Percentiles rank a stretch among this genome's conserved stretches.
Conservation (phyloP, 2,329 filamentous ascomycete species). For the Exophiala sp. region DNA sequence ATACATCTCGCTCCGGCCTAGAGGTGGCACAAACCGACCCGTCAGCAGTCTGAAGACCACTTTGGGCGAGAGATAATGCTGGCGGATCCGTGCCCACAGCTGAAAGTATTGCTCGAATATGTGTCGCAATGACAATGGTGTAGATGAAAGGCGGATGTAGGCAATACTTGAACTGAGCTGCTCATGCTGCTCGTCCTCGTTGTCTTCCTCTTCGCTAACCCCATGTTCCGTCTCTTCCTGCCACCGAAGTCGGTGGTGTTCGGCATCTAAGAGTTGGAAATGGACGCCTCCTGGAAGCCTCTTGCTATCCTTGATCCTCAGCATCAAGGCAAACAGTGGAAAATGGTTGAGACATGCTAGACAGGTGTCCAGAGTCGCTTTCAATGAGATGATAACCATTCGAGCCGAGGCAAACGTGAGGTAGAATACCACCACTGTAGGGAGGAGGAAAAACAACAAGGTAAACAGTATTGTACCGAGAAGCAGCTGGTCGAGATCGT, state of each 20-base stretch:
- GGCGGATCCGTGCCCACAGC: slow-evolving; percentile 82
- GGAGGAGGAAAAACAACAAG: slow-evolving; percentile 85
- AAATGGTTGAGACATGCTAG: slow-evolving; percentile 96
- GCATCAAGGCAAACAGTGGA: slow-evolving; percentile 92
- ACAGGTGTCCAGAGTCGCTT: slow-evolving; percentile 83
- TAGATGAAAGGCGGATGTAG: slow-evolving; percentile 53
- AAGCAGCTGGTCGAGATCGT: slow-evolving; percentile 92
- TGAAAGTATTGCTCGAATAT: slow-evolving; percentile 99
- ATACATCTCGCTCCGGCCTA: slow-evolving; percentile 90
- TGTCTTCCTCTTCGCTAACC: slow-evolving; percentile 1
- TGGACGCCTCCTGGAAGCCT: slow-evolving; percentile 66
- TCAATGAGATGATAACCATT: slow-evolving; percentile 90
- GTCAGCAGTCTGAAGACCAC: slow-evolving; percentile 84
- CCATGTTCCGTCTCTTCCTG: slow-evolving; percentile 5
- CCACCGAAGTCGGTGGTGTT: slow-evolving; percentile 9
- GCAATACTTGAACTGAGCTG: slow-evolving; percentile 10
- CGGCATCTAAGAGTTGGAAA: slow-evolving; percentile 20
- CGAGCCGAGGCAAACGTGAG: slow-evolving; percentile 89
- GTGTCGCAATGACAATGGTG: slow-evolving; percentile 80
- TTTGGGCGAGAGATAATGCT: slow-evolving; percentile 85
- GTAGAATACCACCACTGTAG: slow-evolving; percentile 94
- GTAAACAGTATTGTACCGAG: slow-evolving; percentile 96
- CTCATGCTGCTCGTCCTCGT: slow-evolving; percentile 16
- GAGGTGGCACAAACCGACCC: slow-evolving; percentile 88
- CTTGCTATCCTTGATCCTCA: slow-evolving; percentile 85